Evolutionary conservation across 2,329 filamentous ascomycete species (phyloP), one percentile per base, ranked within the genome.

Genomic region (Coleophoma cylindrospora): DNA sequence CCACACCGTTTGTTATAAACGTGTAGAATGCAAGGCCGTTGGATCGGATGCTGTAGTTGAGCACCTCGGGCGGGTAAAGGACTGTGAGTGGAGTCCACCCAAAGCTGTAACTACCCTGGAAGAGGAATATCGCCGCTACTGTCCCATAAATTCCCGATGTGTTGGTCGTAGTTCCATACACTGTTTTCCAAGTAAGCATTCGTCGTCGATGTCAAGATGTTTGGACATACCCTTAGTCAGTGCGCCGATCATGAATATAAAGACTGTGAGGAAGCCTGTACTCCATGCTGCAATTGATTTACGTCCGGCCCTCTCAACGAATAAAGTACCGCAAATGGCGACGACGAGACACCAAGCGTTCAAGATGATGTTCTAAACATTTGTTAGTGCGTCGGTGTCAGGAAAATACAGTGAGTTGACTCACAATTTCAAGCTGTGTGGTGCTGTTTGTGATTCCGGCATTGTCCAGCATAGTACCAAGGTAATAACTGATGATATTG

Each of bases 231-330:
- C 74, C 66, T 46, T 83, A 79, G 55, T 82, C 77, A 81, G 61
- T 2, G 67, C 74, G 2, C 76, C 76, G 40, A 79, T 71, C 47
- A 79, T 65, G 55, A 79, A 79, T 1, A 80, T 67, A 34, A 70
- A 76, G 17, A 71, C 47, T 2, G 69, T 66, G 5, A 74, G 56
- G 11, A 70, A 54, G 13, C 50, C 50, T 45, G 72, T 66, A 0
- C 69, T 71, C 10, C 70, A 50, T 4, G 73, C 55, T 4, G 71
- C 72, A 1, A 68, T 70, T 1, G 66, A 62, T 50, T 73, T 75
- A 6, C 75, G 69, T 9, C 75, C 74, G 65, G 70, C 69, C 21
- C 47, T 60, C 13, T 70, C 68, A 0, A 66, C 63, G 8, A 75
- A 61, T 3, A 69, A 66, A 1, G 74, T 76, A 0, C 75, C 75